A percentile compares a stretch with the other conserved stretches of the same genome.
phyloP scores from a whole-genome alignment of 2,329 filamentous ascomycete species.

The Epichloe baconii region DNA sequence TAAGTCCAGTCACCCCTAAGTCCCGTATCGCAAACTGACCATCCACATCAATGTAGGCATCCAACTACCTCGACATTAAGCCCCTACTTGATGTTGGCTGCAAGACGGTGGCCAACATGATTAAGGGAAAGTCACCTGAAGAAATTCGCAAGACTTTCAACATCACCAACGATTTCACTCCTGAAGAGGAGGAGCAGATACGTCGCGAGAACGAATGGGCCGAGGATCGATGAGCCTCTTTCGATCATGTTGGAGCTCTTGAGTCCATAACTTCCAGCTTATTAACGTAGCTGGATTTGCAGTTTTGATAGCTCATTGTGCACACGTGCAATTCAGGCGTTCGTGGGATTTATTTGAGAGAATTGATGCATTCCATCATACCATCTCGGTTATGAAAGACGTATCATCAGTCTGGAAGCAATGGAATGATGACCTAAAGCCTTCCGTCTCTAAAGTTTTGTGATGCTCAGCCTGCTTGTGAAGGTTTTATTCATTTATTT shows the following conservation, averaged over 20 bases:
- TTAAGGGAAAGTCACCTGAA: slow-evolving; percentile 99
- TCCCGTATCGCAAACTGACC: neutral
- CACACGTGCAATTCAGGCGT: slow-evolving; percentile 10
- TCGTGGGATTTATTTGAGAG: slow-evolving; percentile 8
- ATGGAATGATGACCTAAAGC: neutral
- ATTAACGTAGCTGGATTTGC: neutral
- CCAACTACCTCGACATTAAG: slow-evolving; percentile 99
- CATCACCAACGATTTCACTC: slow-evolving; percentile 98
- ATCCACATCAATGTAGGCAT: slow-evolving; percentile 45
- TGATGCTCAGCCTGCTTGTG: neutral
- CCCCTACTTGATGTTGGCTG: slow-evolving; percentile 93
- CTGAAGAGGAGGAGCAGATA: slow-evolving; percentile 98
- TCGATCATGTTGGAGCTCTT: neutral
- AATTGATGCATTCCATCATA: slow-evolving; percentile 4
- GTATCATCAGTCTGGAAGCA: too few species aligned
- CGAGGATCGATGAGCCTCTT: slow-evolving; percentile 52
- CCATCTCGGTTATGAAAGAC: neutral
- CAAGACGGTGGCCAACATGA: slow-evolving; percentile 98
- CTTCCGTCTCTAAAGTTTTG: neutral
- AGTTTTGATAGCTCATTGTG: neutral
- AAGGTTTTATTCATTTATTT: neutral
- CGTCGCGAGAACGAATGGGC: slow-evolving; percentile 86
- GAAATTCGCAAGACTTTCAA: slow-evolving; percentile 99
- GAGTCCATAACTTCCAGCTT: neutral
- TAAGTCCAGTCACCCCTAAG: neutral